Evolutionary conservation across 23 red algal genomes (phyloP), one percentile per base, ranked within the genome.

Genomic region (Pyropia yezoensis): DNA sequence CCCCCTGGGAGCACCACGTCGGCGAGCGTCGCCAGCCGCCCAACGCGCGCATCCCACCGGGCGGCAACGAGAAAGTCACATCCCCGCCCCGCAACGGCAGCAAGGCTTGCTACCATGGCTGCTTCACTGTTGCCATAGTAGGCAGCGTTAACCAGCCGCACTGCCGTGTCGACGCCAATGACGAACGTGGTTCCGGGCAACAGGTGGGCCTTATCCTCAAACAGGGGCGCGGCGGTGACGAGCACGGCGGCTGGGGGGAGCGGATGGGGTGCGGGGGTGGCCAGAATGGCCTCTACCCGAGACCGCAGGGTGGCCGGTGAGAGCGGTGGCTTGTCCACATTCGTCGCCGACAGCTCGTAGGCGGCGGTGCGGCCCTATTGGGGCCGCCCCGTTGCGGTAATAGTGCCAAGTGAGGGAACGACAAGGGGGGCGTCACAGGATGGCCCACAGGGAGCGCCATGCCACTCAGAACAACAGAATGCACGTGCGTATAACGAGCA

Each of bases 1-100:
- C 78, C 87, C 13, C 27, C 16, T 27, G 87, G 87, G 17, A 83
- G 53, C 14, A 54, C 16, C 69, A 91, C 66, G 47, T 91, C 87
- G 17, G 26, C 23, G 3, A 82, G 51, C 25, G 87, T 83, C 72
- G 53, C 63, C 61, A 82, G 82, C 27, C 16, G 15, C 1, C 69
- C 54, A 4, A 56, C 56, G 27, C 52, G 60, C 3, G 72, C 58
- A 52, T 82, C 87, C 39, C 65, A 67, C 14, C 78, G 59, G 25
- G 77, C 87, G 0, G 77, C 87, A 2, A 91, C 87, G 33, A 91
- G 64, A 74, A 91, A 91, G 15, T 53, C 56, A 53, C 77, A 91
- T 30, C 87, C 76, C 7, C 47, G 45, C 13, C 57, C 18, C 50
- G 67, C 73, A 29, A 91, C 39, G 18, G 61, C 49, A 3, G 65